Evolutionary conservation across 225 moss, liverwort and hornwort species (phyloP).

Genomic region (Polytrichum formosum): DNA sequence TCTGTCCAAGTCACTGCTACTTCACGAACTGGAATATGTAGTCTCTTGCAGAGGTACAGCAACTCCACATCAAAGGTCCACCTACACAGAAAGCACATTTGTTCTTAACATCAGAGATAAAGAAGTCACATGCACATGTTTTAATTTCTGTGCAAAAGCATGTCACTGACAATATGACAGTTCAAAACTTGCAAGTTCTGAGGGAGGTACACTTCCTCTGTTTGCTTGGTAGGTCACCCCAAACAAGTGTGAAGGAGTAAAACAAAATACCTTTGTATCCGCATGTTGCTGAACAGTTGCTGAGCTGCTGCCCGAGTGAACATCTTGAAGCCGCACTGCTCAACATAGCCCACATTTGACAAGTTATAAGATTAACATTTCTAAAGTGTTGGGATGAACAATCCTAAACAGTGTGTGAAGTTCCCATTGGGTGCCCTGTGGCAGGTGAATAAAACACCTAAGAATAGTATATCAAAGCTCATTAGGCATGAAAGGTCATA

Average conservation of each 20-base stretch:
- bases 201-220: not conserved
- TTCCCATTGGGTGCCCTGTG: too few relatives aligned
- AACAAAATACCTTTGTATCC: conserved; percentile 53
- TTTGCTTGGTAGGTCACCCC: not conserved
- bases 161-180: not conserved
- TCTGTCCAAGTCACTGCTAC: conserved; percentile 89
- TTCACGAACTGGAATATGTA: conserved; percentile 70
- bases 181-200: not conserved
- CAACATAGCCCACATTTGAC: not conserved
- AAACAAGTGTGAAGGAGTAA: conserved; percentile 5
- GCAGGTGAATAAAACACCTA: too few relatives aligned
- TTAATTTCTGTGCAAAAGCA: not conserved
- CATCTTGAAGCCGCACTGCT: conserved; percentile 88
- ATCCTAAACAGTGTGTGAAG: not conserved
- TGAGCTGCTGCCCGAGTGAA: conserved; percentile 83
- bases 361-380: not conserved
- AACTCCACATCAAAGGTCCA: conserved; percentile 93
- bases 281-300: conserved; percentile 72
- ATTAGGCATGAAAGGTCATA: not conserved
- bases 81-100: conserved; percentile 29
- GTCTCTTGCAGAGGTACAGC: conserved; percentile 62
- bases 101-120: not conserved
- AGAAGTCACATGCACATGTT: not conserved
- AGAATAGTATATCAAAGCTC: not conserved
- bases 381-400: not conserved